Evolutionary conservation across 169 alveolate species (phyloP), one percentile per base, ranked within the genome.

Genomic region (Perkinsus chesapeaki): DNA sequence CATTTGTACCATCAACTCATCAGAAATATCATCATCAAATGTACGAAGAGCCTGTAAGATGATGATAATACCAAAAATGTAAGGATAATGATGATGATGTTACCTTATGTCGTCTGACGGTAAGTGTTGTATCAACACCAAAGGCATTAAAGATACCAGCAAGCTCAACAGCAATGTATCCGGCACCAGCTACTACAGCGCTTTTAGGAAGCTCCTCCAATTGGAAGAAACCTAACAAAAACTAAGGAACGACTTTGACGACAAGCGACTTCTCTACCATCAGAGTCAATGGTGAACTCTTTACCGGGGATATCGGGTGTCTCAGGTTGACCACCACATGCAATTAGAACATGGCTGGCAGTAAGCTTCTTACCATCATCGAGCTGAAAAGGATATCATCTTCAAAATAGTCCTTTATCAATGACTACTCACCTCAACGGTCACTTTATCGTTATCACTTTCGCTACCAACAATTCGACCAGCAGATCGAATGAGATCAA

Each of bases 91-190:
- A 95, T 47, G 94, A 95, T 48, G 97, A 93, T 91, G 96, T 94
- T 3, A 96, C 72, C 38, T 93, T 94, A 20, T 92, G 93, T 39
- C 96, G 94, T 91, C 99, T 95, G 19, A 96, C 96, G 90, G 97
- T 94, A 47, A 98, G 95, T 39, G 97, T 97, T 0, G 98, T 97
- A 92, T 98, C 98, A 37, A 95, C 94, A 37, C 99, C 99, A 91
- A 99, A 94, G 27, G 98, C 96, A 73, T 96, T 96, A 39, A 98
- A 93, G 73, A 99, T 96, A n/a, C 98, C 98, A 0, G 98, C 98
- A 94, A 98, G 94, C 95, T 99, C 99, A 39, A 97, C 97, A 0
- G 99, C 99, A 39, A 98, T 98, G 96, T 98, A 99, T 3, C 99
- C 99, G 16, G 98, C 99, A 0, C 99, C 99, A 12, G 98, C 94